Evolutionary conservation across 2,329 filamentous ascomycete genomes (phyloP).

Genomic region (Lojkania enalia): DNA sequence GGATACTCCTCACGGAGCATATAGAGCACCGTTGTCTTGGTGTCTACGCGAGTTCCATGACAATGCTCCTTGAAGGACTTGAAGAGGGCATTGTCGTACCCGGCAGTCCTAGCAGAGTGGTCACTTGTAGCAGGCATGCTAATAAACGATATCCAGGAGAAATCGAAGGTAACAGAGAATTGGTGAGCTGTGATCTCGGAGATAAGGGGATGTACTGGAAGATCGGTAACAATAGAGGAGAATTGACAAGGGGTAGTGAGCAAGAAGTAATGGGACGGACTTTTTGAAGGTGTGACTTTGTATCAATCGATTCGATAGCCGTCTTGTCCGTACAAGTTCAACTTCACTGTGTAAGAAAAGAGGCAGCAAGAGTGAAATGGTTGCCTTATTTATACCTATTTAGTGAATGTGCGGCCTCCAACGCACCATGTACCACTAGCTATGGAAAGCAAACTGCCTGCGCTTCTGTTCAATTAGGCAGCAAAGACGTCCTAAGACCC

Average conservation of each 20-base stretch:
- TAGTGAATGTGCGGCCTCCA: neutral
- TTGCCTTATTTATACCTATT: neutral
- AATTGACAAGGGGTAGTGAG: neutral
- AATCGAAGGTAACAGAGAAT: neutral
- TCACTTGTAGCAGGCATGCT: constrained; percentile 18
- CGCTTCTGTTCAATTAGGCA: no score
- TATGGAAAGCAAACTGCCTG: no score
- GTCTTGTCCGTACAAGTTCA: no score
- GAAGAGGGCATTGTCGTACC: constrained; percentile 13
- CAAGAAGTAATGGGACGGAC: neutral
- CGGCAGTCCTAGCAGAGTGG: constrained; percentile 10
- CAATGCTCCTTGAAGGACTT: constrained; percentile 23
- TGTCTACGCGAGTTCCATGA: constrained; percentile 24
- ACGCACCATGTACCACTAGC: no score
- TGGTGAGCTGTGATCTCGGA: neutral
- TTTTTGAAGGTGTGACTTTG: neutral
- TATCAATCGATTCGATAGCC: no score
- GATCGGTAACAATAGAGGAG: no score
- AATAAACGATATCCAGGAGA: neutral
- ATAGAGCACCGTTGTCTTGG: constrained; percentile 20
- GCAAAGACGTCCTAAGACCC: no score
- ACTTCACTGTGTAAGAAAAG: neutral
- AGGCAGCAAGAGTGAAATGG: neutral
- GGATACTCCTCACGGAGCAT: constrained; percentile 25
- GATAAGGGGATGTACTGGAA: no score